Percentiles rank a stretch among this genome's conserved stretches.
Conservation (phyloP, 2,329 filamentous ascomycete species). For the Stylonectria norvegica region DNA sequence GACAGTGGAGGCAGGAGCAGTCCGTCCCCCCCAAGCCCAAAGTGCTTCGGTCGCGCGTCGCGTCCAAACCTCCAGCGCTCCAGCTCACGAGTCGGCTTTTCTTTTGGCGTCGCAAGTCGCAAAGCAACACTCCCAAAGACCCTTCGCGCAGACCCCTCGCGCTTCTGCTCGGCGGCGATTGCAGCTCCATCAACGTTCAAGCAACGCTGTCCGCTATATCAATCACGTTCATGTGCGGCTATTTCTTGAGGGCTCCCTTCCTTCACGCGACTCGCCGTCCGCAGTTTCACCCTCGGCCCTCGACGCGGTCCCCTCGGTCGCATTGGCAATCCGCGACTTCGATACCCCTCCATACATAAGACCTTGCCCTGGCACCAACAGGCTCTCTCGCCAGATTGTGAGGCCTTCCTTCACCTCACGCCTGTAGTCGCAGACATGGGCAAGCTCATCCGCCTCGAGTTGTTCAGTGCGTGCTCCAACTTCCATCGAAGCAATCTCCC, state of each 20-base stretch:
- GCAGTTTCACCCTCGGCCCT: conserved; percentile 16
- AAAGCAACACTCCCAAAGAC: too few relatives aligned
- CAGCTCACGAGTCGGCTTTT: too few relatives aligned
- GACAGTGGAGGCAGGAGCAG: too few relatives aligned
- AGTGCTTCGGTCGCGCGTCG: too few relatives aligned
- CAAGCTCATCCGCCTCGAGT: conserved; percentile 89
- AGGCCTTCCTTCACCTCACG: conserved; percentile 11
- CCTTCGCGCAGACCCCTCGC: too few relatives aligned
- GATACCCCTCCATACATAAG: conserved; percentile 15
- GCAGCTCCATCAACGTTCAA: too few relatives aligned
- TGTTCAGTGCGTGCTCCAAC: conserved; percentile 67
- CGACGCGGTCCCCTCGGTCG: conserved; percentile 21
- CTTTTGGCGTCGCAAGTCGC: too few relatives aligned
- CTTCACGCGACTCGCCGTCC: conserved; percentile 18
- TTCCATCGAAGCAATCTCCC: conserved; percentile 2
- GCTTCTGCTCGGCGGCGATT: too few relatives aligned
- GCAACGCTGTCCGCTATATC: conserved; percentile 9
- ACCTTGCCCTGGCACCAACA: conserved; percentile 10
- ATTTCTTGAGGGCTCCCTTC: conserved; percentile 2
- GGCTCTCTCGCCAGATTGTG: conserved; percentile 5
- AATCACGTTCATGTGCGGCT: conserved; percentile 3
- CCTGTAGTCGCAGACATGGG: conserved; percentile 64
- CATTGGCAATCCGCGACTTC: conserved; percentile 15
- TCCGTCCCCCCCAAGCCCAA: too few relatives aligned
- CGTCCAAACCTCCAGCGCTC: too few relatives aligned